A percentile compares a stretch with the other conserved stretches of the same genome.
phyloP scores from a whole-genome alignment of 441 rosid species.

The Breynia disticha region DNA sequence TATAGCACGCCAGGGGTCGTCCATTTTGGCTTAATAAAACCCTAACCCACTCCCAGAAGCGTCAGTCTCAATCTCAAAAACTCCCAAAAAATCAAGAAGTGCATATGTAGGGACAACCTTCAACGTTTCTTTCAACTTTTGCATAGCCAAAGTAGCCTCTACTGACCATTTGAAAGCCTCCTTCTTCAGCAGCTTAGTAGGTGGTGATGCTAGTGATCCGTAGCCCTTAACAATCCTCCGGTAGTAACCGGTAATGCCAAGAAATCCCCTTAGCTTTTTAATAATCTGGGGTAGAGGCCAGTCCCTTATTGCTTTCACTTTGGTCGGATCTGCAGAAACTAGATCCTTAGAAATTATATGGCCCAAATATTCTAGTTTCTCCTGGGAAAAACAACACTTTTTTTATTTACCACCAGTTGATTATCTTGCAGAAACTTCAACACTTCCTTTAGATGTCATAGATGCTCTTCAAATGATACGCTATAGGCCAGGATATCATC shows the following conservation, averaged over 20 bases:
- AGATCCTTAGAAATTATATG: too few relatives aligned
- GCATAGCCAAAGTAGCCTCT: neutral
- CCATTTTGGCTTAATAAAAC: neutral
- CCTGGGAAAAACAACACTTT: neutral
- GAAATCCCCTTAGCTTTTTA: too few relatives aligned
- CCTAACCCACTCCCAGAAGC: neutral
- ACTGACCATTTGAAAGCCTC: too few relatives aligned
- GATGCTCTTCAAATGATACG: neutral
- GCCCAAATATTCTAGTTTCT: neutral
- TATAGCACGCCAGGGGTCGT: neutral
- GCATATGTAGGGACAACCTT: neutral
- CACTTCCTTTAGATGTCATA: neutral
- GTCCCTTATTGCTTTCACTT: too few relatives aligned
- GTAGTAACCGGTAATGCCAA: too few relatives aligned
- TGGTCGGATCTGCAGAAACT: too few relatives aligned
- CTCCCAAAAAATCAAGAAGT: neutral
- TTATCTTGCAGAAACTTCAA: neutral
- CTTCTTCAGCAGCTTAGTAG: too few relatives aligned
- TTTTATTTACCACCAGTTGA: neutral
- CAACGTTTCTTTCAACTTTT: neutral
- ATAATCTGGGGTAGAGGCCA: too few relatives aligned
- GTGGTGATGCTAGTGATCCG: too few relatives aligned
- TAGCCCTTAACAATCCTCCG: too few relatives aligned
- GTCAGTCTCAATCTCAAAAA: neutral
- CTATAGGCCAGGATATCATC: neutral